A percentile compares a stretch with the other conserved stretches of the same genome.
Evolutionary conservation across 495 filamentous ascomycete species (phyloP).

Genomic region (Parathielavia appendiculata): DNA sequence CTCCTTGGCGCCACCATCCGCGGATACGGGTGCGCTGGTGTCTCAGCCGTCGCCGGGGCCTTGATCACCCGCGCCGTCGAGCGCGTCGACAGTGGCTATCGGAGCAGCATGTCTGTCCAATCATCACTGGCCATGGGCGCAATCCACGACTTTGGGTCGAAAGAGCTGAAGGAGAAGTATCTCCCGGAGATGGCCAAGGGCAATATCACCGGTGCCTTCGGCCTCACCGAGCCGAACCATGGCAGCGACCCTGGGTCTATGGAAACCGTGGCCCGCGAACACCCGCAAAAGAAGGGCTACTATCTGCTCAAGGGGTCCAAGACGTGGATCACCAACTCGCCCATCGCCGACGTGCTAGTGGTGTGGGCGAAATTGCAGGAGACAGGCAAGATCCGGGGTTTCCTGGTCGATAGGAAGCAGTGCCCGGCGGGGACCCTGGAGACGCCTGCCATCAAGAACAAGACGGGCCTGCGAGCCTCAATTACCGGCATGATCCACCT

Average conservation of each 20-base stretch:
- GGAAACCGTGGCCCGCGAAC: slow-evolving; percentile 82
- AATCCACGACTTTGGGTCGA: slow-evolving; percentile 88
- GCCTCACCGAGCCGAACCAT: slow-evolving; percentile 95
- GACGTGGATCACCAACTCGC: slow-evolving; percentile 98
- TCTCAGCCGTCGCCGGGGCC: slow-evolving; percentile 82
- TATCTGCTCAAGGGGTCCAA: slow-evolving; percentile 79
- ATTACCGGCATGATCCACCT: slow-evolving; percentile 98
- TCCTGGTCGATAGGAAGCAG: slow-evolving; percentile 74
- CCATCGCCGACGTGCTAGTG: slow-evolving; percentile 83
- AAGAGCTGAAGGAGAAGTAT: slow-evolving; percentile 85
- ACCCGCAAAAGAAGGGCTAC: slow-evolving; percentile 82
- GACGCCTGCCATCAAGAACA: slow-evolving; percentile 90
- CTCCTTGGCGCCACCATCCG: slow-evolving; percentile 86
- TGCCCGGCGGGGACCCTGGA: slow-evolving; percentile 85
- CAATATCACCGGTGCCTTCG: slow-evolving; percentile 84
- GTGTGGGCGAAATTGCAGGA: slow-evolving; percentile 92
- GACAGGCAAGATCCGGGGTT: slow-evolving; percentile 93
- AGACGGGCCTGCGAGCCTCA: slow-evolving; percentile 86
- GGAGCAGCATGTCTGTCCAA: slow-evolving; percentile 94
- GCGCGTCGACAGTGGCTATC: slow-evolving; percentile 90
- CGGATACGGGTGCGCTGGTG: slow-evolving; percentile 92
- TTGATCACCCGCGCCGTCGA: slow-evolving; percentile 95
- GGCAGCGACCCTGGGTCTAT: slow-evolving; percentile 94
- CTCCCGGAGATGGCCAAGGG: slow-evolving; percentile 82
- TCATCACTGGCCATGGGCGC: slow-evolving; percentile 92